Conservation (phyloP, 129 eudicot species). For the Artemisia argyi region DNA sequence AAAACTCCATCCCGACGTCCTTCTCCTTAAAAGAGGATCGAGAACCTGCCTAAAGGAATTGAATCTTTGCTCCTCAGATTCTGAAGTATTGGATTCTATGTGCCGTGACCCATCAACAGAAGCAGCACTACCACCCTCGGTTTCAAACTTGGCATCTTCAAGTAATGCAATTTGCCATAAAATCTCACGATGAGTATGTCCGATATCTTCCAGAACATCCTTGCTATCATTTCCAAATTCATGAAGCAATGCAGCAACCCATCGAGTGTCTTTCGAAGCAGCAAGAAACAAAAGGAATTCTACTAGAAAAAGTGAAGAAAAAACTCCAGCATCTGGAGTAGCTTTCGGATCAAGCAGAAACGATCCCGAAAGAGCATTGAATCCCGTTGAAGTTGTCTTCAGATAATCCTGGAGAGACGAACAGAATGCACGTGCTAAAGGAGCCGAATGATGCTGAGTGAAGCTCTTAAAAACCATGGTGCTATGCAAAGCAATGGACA, state of each 20-base stretch:
- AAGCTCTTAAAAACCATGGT: slow-evolving; percentile 94
- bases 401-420: slow-evolving; percentile 75
- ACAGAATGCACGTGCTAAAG: slow-evolving; percentile 91
- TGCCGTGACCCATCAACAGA: slow-evolving; percentile 44
- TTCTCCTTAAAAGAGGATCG: slow-evolving; percentile 79
- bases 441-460: slow-evolving; percentile 90
- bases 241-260: slow-evolving; percentile 85
- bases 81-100: slow-evolving; percentile 44
- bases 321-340: slow-evolving; percentile 60
- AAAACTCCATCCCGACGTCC: slow-evolving; percentile 91
- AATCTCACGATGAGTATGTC: slow-evolving; percentile 77
- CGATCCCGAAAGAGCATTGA: slow-evolving; percentile 55
- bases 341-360: slow-evolving; percentile 73
- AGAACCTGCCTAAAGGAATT: slow-evolving; percentile 87
- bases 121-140: slow-evolving; percentile 42
- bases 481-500: slow-evolving; percentile 96
- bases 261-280: slow-evolving; percentile 85
- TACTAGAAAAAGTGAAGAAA: slow-evolving; percentile 83
- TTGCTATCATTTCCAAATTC: slow-evolving; percentile 87
- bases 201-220: slow-evolving; percentile 87
- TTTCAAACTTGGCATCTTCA: slow-evolving; percentile 72
- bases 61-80: slow-evolving; percentile 74
- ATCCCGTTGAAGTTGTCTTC: slow-evolving; percentile 64
- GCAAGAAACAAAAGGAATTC: slow-evolving; percentile 92
- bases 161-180: slow-evolving; percentile 92